Evolutionary conservation across 2,329 filamentous ascomycete species (phyloP).

Genomic region (Clonostachys rhizophaga): DNA sequence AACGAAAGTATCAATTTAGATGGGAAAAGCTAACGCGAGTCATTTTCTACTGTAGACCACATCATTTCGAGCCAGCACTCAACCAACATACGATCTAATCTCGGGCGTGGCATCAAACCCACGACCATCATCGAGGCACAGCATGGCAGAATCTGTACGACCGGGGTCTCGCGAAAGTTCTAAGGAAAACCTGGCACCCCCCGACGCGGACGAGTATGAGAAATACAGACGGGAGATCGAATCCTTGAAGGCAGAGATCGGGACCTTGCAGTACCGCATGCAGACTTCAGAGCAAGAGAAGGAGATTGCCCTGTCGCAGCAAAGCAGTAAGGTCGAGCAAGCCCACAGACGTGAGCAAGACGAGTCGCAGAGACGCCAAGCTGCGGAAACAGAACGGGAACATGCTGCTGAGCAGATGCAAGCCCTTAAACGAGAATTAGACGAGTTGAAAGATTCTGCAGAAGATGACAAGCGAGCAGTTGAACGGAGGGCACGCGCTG

Average conservation of each 20-base stretch:
- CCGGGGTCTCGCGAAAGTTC: slow-evolving; percentile 51
- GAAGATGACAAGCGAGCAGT: slow-evolving; percentile 58
- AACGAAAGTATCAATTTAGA: slow-evolving; percentile 6
- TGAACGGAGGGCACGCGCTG: slow-evolving; percentile 65
- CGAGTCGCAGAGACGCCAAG: slow-evolving; percentile 67
- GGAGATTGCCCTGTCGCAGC: slow-evolving; percentile 71
- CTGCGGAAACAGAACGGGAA: slow-evolving; percentile 49
- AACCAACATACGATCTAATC: slow-evolving; percentile 56
- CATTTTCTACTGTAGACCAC: slow-evolving; percentile 25
- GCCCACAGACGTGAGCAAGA: slow-evolving; percentile 76
- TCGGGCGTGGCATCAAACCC: slow-evolving; percentile 38
- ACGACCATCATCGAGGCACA: slow-evolving; percentile 34
- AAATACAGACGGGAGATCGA: slow-evolving; percentile 58
- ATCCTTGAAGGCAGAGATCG: slow-evolving; percentile 83
- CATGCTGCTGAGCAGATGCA: slow-evolving; percentile 46
- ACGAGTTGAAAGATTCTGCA: slow-evolving; percentile 41
- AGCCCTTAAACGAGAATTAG: slow-evolving; percentile 43
- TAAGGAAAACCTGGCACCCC: slow-evolving; percentile 55
- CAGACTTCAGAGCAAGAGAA: slow-evolving; percentile 85
- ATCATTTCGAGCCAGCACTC: slow-evolving; percentile 40
- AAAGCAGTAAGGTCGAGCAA: slow-evolving; percentile 81
- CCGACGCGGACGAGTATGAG: slow-evolving; percentile 55
- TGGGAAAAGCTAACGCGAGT: neutral
- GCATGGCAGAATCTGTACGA: slow-evolving; percentile 32
- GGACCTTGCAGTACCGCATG: slow-evolving; percentile 81